Percentiles rank a stretch among this genome's conserved stretches.
phyloP scores from a whole-genome alignment of 2,329 filamentous ascomycete genomes.

The Fragosphaeria purpurea region DNA sequence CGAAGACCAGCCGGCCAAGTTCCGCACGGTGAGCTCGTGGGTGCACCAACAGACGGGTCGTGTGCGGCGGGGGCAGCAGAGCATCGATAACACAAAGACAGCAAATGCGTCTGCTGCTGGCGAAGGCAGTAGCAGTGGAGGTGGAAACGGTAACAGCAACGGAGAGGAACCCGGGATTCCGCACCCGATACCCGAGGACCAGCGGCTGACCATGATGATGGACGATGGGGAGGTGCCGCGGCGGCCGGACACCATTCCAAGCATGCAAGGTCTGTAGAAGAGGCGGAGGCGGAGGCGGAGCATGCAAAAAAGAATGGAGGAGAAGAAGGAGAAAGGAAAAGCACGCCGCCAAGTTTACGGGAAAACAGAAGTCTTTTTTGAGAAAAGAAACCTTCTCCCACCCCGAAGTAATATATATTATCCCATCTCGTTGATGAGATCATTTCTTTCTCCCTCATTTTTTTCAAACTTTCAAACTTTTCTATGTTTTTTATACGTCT shows the following conservation, averaged over 20 bases:
- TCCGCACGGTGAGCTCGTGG: conserved; percentile 52
- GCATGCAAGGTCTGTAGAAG: neutral
- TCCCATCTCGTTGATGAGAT: no score
- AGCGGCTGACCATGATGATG: conserved; percentile 40
- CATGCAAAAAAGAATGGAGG: neutral
- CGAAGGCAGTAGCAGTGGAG: neutral
- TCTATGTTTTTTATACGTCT: no score
- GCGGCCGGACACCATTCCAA: conserved; percentile 24
- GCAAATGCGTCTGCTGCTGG: neutral
- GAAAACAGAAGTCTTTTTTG: no score
- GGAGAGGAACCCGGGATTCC: conserved; percentile 21
- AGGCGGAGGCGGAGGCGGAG: no score
- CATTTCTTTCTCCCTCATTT: no score
- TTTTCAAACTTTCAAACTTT: no score
- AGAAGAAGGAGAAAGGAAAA: neutral
- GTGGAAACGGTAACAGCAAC: neutral
- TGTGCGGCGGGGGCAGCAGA: conserved; percentile 36
- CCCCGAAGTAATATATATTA: no score
- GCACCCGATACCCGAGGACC: conserved; percentile 32
- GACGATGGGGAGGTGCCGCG: conserved; percentile 38
- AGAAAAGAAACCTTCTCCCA: no score
- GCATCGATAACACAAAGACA: conserved; percentile 14
- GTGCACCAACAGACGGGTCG: conserved; percentile 53
- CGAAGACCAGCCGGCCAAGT: conserved; percentile 44
- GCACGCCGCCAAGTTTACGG: neutral